Percentiles rank a stretch among this genome's conserved stretches.
phyloP scores from a whole-genome alignment of 495 filamentous ascomycete species.

The Podospora fimiseda region DNA sequence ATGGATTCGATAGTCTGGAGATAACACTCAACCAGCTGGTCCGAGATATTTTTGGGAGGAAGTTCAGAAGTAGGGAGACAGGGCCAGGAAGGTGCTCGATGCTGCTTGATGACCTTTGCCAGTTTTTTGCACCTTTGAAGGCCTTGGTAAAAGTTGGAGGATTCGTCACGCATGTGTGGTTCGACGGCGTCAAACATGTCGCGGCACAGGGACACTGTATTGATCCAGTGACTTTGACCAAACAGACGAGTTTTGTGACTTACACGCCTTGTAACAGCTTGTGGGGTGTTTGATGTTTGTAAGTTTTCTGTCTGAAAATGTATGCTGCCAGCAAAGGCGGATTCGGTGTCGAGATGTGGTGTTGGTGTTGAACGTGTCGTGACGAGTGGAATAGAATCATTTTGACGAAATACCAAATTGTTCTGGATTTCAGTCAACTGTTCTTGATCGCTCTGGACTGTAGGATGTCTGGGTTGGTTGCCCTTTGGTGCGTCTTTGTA shows the following conservation, averaged over 20 bases:
- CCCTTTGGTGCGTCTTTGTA: constrained; percentile 25
- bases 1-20: constrained; percentile 41
- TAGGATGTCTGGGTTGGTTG: not conserved
- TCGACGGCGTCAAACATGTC: constrained; percentile 24
- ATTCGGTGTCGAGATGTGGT: constrained; percentile 10
- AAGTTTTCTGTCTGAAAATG: constrained; percentile 17
- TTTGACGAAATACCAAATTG: too few relatives aligned
- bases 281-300: constrained; percentile 24
- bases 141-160: not conserved
- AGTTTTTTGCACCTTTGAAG: constrained; percentile 27
- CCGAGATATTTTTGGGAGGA: constrained; percentile 42
- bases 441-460: not conserved
- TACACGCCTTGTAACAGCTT: constrained; percentile 25
- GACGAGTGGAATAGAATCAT: too few relatives aligned
- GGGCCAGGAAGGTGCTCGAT: constrained; percentile 14
- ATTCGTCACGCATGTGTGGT: constrained; percentile 5
- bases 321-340: constrained; percentile 2
- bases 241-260: constrained; percentile 50
- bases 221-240: constrained; percentile 54
- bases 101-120: constrained; percentile 18
- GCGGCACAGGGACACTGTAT: constrained; percentile 31
- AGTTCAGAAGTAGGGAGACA: constrained; percentile 20
- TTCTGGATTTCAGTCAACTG: too few relatives aligned
- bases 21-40: constrained; percentile 42
- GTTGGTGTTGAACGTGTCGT: constrained; percentile 1